A percentile compares a stretch with the other conserved stretches of the same genome.
phyloP scores from a whole-genome alignment of 345 rosid genomes.

The Psidium guajava region DNA sequence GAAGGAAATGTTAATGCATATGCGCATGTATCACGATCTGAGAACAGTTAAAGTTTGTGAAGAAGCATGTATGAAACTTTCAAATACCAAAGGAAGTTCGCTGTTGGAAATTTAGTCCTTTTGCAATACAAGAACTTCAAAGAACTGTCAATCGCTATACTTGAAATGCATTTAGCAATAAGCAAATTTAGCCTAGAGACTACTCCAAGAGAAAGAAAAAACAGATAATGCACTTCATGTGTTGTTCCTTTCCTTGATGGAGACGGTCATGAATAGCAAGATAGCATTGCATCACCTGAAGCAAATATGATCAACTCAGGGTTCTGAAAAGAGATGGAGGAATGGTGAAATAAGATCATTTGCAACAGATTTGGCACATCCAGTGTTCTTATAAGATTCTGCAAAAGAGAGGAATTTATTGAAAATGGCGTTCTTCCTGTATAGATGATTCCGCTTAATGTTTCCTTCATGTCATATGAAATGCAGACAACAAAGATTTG shows the following conservation, averaged over 20 bases:
- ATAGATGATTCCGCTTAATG: background rate
- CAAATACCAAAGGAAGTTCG: background rate
- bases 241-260: background rate
- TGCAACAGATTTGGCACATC: background rate
- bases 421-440: background rate
- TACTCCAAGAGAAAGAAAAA: background rate
- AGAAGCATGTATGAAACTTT: background rate
- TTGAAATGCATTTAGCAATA: background rate
- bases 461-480: background rate
- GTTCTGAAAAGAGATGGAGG: background rate
- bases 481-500: constrained; percentile 73
- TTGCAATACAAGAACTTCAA: background rate
- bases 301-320: background rate
- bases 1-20: background rate
- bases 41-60: background rate
- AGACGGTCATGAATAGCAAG: background rate
- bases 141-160: background rate
- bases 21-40: background rate
- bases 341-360: background rate
- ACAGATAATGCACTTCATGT: background rate
- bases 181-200: background rate
- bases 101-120: background rate
- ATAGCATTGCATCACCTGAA: background rate
- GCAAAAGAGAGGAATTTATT: background rate
- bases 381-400: background rate